Conservation (phyloP, 1,284 basidiomycete species). For the Fomitiporia mediterranea region DNA sequence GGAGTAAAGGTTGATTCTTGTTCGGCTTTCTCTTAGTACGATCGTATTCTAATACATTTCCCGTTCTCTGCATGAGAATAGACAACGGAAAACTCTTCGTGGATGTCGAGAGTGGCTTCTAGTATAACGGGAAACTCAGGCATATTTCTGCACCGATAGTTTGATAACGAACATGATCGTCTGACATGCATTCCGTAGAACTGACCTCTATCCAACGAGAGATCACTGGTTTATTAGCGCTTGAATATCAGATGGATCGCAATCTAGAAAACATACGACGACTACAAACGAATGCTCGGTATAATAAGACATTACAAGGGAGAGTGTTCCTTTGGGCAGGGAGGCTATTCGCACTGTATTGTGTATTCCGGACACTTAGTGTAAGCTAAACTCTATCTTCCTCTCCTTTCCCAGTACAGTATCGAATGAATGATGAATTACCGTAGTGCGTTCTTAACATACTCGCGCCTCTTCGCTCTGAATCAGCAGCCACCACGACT, state of each 20-base stretch:
- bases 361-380: constrained; percentile 56
- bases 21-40: neutral
- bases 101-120: constrained; percentile 24
- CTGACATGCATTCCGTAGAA: constrained; percentile 31
- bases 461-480: constrained; percentile 37
- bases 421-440: no score
- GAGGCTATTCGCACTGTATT: constrained; percentile 61
- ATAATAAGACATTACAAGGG: constrained; percentile 52
- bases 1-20: neutral
- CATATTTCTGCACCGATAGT: constrained; percentile 11
- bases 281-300: constrained; percentile 45
- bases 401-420: neutral
- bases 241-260: constrained; percentile 64
- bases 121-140: constrained; percentile 22
- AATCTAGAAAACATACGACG: constrained; percentile 50
- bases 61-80: neutral
- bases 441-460: constrained; percentile 55
- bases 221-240: constrained; percentile 55
- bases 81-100: constrained; percentile 21
- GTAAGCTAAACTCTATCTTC: constrained; percentile 38
- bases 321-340: constrained; percentile 44
- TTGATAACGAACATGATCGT: constrained; percentile 27
- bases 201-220: constrained; percentile 42
- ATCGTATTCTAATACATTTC: neutral
- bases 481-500: constrained; percentile 14